These are phyloP conservation scores for Parascedosporium putredinis DNA, from an alignment of 2,329 filamentous ascomycete species.

Conservation along the genomic window DNA sequence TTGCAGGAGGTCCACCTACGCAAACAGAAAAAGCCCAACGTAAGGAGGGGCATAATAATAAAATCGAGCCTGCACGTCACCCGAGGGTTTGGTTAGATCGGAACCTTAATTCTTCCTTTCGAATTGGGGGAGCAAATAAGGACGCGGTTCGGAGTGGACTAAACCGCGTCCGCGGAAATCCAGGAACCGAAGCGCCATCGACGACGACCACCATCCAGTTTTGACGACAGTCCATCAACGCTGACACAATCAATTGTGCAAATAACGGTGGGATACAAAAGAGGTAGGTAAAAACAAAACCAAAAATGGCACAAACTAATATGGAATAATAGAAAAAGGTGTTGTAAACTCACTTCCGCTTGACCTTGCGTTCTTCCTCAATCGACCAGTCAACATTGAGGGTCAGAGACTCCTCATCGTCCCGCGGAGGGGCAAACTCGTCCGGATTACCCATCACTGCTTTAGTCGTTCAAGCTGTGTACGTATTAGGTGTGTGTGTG, in stretches of 20 bases:
- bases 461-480: background rate
- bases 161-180: background rate
- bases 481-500: too few species aligned
- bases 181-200: background rate
- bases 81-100: background rate
- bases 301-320: too few species aligned
- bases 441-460: background rate
- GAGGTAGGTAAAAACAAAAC: too few species aligned
- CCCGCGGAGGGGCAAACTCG: constrained; percentile 6
- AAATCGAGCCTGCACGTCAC: constrained; percentile 27
- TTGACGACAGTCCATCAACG: background rate
- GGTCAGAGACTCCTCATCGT: constrained; percentile 21
- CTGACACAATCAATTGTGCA: too few species aligned
- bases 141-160: too few species aligned
- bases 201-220: background rate
- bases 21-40: constrained; percentile 34
- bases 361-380: constrained; percentile 26
- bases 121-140: too few species aligned
- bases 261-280: too few species aligned
- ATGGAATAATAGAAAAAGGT: too few species aligned
- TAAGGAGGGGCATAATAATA: constrained; percentile 33
- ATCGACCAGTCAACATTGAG: constrained; percentile 21
- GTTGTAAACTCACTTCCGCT: constrained; percentile 28
- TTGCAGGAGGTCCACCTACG: constrained; percentile 12
- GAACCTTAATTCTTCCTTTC: background rate